A percentile compares a stretch with the other conserved stretches of the same genome.
phyloP scores from a whole-genome alignment of 176 grass and related monocot genomes.

The Zea mays region Zm-B73-REFERENCE-NAM-5.0 NC_050105.1:66028501-66029000 shows the following conservation, averaged over 20 bases:
- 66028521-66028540: neutral
- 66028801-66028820: too few relatives aligned
- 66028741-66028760: neutral
- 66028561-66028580: neutral
- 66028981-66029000: too few relatives aligned
- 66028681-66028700: neutral
- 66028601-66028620: neutral
- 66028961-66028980: too few relatives aligned
- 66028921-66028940: neutral
- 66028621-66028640: neutral
- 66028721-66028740: neutral
- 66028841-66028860: neutral
- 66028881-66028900: slow-evolving; percentile 13
- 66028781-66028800: slow-evolving; percentile 4
- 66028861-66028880: neutral
- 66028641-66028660: slow-evolving; percentile 20
- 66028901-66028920: neutral
- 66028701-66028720: neutral
- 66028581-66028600: neutral
- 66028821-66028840: too few relatives aligned
- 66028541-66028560: neutral
- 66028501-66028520: neutral
- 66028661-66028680: slow-evolving; percentile 25
- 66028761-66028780: slow-evolving; percentile 4
- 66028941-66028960: neutral